Evolutionary conservation across 2,329 filamentous ascomycete species (phyloP), one percentile per base, ranked within the genome.

Genomic region (Chalara sp.): DNA sequence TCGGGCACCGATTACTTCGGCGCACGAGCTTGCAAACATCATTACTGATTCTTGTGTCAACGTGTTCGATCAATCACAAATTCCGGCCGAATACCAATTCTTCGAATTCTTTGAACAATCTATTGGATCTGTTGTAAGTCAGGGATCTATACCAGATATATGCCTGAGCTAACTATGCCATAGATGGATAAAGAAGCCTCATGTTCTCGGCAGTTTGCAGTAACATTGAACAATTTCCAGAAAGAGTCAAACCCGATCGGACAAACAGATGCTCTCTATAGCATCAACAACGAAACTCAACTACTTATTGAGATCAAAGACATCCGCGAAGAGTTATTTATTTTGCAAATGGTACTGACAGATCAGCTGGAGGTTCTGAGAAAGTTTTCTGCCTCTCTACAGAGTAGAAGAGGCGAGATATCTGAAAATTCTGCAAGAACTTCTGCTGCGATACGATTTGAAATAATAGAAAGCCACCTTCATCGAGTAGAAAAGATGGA

Each of bases 251-350:
- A 37, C 35, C 35, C 35, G n/a, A 4, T n/a, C 8, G 35, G 35
- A 37, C 35, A 8, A 10, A 10, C 35, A n/a, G 35, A 37, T 37
- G 35, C 35, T 37, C 35, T 50, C 40, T 37, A 44, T 8, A 31
- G 31, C 21, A 52, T 52, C 29, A 40, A n/a, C 5, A 6, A 45
- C 21, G 49, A 52, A 32, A 52, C 49, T 5, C n/a, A 13, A 13
- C 46, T 48, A 32, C 13, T 52, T 2, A 41, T 47, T 2, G 49
- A 52, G n/a, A 52, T 52, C 13, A 52, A 52, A 13, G 44, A 53
- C 29, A 53, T 53, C 28, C 46, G 39, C 28, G 51, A 53, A 12
- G 51, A 53, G 37, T 29, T 53, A 13, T 29, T 32, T 12, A 49
- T 53, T 6, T 30, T 53, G 11, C 32, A 46, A 10, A 41, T 42